phyloP scores from a whole-genome alignment of 768 basidiomycete genomes.

The Rhodotorula sphaerocarpa region DNA sequence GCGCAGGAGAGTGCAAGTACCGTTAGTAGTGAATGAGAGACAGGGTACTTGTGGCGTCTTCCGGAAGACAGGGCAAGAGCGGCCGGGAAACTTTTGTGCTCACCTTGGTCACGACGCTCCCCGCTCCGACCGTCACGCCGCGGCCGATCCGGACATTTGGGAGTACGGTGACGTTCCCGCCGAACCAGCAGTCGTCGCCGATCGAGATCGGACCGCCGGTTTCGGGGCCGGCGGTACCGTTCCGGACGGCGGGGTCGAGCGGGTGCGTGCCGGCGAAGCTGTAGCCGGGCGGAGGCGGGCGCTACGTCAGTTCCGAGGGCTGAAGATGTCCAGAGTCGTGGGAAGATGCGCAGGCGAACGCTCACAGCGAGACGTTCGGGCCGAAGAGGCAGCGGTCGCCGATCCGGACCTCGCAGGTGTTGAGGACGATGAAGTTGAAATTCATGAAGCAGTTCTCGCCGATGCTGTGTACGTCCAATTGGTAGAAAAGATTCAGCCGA shows the following conservation, averaged over 20 bases:
- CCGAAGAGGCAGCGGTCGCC: conserved; percentile 42
- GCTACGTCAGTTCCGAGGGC: no score
- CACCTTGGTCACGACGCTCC: conserved; percentile 42
- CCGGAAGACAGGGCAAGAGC: background rate
- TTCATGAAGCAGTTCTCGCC: conserved; percentile 17
- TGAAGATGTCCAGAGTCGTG: no score
- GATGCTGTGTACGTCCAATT: background rate
- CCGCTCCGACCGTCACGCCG: conserved; percentile 43
- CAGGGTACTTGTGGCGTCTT: no score
- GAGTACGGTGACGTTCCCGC: conserved; percentile 40
- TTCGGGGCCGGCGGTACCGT: conserved; percentile 41
- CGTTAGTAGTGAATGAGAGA: no score
- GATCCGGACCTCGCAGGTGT: conserved; percentile 38
- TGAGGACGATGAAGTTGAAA: conserved; percentile 21
- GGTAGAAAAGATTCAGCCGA: background rate
- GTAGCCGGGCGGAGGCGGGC: background rate
- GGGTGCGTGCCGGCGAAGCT: conserved; percentile 32
- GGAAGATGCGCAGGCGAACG: no score
- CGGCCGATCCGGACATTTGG: conserved; percentile 43
- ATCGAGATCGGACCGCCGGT: conserved; percentile 41
- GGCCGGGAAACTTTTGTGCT: background rate
- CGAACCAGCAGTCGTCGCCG: conserved; percentile 46
- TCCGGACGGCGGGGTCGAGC: conserved; percentile 34
- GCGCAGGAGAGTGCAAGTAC: background rate
- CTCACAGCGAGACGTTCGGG: conserved; percentile 39